A percentile compares a stretch with the other conserved stretches of the same genome.
Conservation (phyloP, 768 basidiomycete genomes). For the Tremella mesenterica region DNA sequence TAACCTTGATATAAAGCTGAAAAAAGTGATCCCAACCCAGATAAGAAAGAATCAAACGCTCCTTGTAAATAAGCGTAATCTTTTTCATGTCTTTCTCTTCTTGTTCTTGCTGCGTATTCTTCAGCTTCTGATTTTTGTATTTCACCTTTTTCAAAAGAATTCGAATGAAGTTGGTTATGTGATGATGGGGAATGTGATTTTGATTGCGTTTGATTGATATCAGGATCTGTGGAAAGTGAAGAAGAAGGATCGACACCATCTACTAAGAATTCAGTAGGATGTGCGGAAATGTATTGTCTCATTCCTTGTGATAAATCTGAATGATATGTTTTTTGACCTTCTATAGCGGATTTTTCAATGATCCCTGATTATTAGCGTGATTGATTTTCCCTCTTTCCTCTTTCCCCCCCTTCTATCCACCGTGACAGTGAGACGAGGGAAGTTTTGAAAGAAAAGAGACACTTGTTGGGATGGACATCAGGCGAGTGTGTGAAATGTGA, state of each 20-base stretch:
- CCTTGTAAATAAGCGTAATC: conserved; percentile 26
- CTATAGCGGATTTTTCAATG: conserved; percentile 81
- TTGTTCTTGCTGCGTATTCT: conserved; percentile 21
- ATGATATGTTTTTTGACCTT: conserved; percentile 85
- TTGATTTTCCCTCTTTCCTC: too few relatives aligned
- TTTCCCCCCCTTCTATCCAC: too few relatives aligned
- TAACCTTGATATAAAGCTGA: conserved; percentile 20
- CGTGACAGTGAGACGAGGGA: too few relatives aligned
- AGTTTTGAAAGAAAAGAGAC: too few relatives aligned
- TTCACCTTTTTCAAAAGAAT: conserved; percentile 1
- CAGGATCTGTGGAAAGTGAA: conserved; percentile 50
- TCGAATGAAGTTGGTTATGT: too few relatives aligned
- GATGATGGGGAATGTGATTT: too few relatives aligned
- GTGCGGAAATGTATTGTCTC: conserved; percentile 78
- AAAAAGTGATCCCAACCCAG: conserved; percentile 23
- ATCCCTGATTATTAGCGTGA: conserved; percentile 54
- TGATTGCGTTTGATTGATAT: conserved; percentile 12
- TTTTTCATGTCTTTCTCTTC: conserved; percentile 23
- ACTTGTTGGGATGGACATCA: background rate
- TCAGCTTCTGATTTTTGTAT: conserved; percentile 5
- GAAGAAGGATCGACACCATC: conserved; percentile 57
- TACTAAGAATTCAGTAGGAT: conserved; percentile 85
- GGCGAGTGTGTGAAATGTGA: background rate
- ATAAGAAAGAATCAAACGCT: conserved; percentile 26
- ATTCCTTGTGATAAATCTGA: conserved; percentile 72